Percentiles rank a stretch among this genome's conserved stretches.
phyloP scores from a whole-genome alignment of 345 rosid species.

The Eucalyptus fibrosa region DNA sequence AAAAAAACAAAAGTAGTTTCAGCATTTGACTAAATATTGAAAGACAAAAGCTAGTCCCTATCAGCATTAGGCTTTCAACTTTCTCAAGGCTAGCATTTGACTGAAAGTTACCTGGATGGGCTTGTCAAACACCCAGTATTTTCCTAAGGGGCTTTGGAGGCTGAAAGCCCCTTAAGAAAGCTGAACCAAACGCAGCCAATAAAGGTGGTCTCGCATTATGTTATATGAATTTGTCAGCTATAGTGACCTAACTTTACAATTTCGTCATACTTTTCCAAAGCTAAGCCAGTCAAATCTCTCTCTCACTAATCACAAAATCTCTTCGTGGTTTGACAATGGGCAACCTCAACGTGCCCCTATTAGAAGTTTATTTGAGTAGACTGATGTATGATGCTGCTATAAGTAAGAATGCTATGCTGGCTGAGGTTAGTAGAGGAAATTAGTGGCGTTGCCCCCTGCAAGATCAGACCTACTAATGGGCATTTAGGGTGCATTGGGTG shows the following conservation, averaged over 20 bases:
- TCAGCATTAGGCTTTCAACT: accelerated
- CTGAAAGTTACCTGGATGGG: no score
- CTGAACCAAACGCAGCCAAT: accelerated
- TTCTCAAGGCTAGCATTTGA: no score
- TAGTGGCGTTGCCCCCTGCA: neutral
- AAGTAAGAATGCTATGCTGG: neutral
- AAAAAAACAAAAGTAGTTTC: no score
- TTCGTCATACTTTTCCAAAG: neutral
- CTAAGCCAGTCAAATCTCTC: neutral
- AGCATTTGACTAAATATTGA: accelerated
- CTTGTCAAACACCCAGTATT: no score
- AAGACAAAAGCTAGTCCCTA: accelerated
- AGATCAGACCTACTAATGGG: no score
- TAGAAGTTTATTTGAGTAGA: neutral
- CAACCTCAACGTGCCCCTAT: neutral
- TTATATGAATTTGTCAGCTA: no score
- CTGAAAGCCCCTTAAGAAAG: accelerated
- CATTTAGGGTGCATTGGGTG: no score
- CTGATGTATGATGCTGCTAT: neutral
- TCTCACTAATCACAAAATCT: neutral
- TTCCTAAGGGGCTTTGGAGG: accelerated
- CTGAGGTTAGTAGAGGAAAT: neutral
- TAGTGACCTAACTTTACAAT: neutral
- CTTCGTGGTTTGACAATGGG: neutral
- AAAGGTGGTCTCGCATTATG: neutral